Conservation (phyloP, 2,329 filamentous ascomycete genomes). For the Thelonectria olida region DNA sequence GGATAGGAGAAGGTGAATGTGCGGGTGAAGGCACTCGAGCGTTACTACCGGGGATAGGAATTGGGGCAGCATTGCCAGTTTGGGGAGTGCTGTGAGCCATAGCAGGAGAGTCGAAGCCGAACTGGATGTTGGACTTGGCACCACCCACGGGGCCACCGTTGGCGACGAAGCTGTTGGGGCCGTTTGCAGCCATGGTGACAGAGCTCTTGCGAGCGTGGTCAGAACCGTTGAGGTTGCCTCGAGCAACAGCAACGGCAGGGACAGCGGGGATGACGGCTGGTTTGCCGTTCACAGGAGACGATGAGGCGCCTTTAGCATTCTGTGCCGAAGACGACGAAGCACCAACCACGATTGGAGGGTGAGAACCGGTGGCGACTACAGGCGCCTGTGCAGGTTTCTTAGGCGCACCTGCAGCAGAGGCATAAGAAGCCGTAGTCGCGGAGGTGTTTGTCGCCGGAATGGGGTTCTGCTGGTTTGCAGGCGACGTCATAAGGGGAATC, state of each 20-base stretch:
- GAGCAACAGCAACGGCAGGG: slow-evolving; percentile 72
- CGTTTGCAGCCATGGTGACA: slow-evolving; percentile 89
- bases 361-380: slow-evolving; percentile 67
- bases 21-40: slow-evolving; percentile 84
- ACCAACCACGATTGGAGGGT: slow-evolving; percentile 63
- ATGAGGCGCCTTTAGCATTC: slow-evolving; percentile 71
- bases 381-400: slow-evolving; percentile 71
- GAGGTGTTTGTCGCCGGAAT: slow-evolving; percentile 67
- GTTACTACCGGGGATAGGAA: slow-evolving; percentile 69
- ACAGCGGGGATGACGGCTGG: slow-evolving; percentile 75
- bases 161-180: slow-evolving; percentile 76
- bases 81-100: slow-evolving; percentile 75
- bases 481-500: slow-evolving; percentile 66
- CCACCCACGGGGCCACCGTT: slow-evolving; percentile 75
- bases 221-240: slow-evolving; percentile 76
- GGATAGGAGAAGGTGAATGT: slow-evolving; percentile 91
- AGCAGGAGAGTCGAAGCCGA: slow-evolving; percentile 80
- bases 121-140: slow-evolving; percentile 76
- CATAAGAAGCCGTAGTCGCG: slow-evolving; percentile 71
- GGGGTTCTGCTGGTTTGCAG: slow-evolving; percentile 63
- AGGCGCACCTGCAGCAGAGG: slow-evolving; percentile 70
- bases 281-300: slow-evolving; percentile 88
- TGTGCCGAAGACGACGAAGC: slow-evolving; percentile 60
- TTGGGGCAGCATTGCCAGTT: slow-evolving; percentile 62
- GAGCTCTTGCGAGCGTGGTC: slow-evolving; percentile 89